phyloP scores from a whole-genome alignment of 495 filamentous ascomycete species.

The Penicillium longicatenatum region DNA sequence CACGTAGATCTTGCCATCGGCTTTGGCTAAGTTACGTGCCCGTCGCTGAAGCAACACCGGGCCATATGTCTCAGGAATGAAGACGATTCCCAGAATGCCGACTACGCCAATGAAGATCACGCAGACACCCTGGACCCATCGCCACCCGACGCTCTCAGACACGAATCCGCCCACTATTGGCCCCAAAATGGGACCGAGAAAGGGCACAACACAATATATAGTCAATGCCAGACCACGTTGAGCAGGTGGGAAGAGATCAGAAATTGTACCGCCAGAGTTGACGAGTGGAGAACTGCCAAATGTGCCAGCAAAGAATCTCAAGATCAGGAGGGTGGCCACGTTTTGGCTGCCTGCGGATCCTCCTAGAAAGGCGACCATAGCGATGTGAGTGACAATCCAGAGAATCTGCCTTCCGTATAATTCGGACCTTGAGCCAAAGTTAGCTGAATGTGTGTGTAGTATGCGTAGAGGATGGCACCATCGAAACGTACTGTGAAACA shows the following conservation, averaged over 20 bases:
- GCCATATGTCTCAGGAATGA: slow-evolving; percentile 63
- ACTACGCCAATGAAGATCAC: slow-evolving; percentile 25
- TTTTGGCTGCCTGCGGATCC: slow-evolving; percentile 58
- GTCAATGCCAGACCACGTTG: slow-evolving; percentile 55
- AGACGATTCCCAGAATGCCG: slow-evolving; percentile 38
- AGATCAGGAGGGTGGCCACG: slow-evolving; percentile 58
- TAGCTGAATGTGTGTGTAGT: background rate
- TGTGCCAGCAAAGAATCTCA: slow-evolving; percentile 66
- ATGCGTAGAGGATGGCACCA: no score
- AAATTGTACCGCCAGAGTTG: slow-evolving; percentile 59
- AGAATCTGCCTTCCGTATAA: slow-evolving; percentile 50
- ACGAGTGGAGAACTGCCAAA: slow-evolving; percentile 62
- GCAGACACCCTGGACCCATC: slow-evolving; percentile 58
- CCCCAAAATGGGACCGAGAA: slow-evolving; percentile 62
- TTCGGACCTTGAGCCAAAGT: slow-evolving; percentile 33
- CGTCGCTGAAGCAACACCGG: slow-evolving; percentile 58
- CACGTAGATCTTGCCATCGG: slow-evolving; percentile 55
- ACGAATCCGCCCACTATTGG: slow-evolving; percentile 59
- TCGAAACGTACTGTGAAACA: no score
- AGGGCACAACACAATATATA: slow-evolving; percentile 45
- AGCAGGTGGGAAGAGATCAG: slow-evolving; percentile 58
- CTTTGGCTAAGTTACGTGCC: slow-evolving; percentile 46
- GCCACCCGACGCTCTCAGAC: slow-evolving; percentile 55
- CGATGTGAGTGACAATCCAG: slow-evolving; percentile 27
- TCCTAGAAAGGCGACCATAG: slow-evolving; percentile 58